Conservation (phyloP, 345 rosid species). For the Salix purpurea region DNA sequence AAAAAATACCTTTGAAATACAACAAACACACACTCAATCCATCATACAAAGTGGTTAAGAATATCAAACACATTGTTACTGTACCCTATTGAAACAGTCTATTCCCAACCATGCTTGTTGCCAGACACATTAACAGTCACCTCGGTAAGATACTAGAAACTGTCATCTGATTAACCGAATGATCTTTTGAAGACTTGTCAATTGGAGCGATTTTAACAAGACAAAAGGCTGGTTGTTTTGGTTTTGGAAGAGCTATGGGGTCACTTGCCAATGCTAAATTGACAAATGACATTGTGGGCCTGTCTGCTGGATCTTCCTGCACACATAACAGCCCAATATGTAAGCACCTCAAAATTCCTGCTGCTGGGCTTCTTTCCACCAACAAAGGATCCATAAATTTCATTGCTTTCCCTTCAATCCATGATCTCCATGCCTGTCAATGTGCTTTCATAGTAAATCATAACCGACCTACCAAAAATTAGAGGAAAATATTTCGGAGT, state of each 20-base stretch:
- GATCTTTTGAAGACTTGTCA: neutral
- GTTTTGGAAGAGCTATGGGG: neutral
- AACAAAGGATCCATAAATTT: neutral
- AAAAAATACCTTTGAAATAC: too few relatives aligned
- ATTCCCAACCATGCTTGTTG: neutral
- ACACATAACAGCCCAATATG: neutral
- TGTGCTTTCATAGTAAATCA: neutral
- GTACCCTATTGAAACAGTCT: neutral
- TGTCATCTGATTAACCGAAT: neutral
- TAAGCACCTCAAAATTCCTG: neutral
- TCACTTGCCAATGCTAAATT: neutral
- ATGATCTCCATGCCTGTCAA: neutral
- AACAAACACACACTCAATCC: too few relatives aligned
- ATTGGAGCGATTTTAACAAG: neutral
- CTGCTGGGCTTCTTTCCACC: neutral
- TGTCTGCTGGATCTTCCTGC: neutral
- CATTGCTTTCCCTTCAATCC: neutral
- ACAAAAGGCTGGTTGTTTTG: neutral
- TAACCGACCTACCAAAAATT: neutral
- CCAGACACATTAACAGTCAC: neutral
- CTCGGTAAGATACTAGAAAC: neutral
- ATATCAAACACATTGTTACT: neutral
- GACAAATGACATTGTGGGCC: constrained; percentile 1
- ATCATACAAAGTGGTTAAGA: too few relatives aligned
- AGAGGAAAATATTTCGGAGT: too few relatives aligned